phyloP scores from a whole-genome alignment of 352 stramenopile genomes.

The Phytopythium vexans region DNA sequence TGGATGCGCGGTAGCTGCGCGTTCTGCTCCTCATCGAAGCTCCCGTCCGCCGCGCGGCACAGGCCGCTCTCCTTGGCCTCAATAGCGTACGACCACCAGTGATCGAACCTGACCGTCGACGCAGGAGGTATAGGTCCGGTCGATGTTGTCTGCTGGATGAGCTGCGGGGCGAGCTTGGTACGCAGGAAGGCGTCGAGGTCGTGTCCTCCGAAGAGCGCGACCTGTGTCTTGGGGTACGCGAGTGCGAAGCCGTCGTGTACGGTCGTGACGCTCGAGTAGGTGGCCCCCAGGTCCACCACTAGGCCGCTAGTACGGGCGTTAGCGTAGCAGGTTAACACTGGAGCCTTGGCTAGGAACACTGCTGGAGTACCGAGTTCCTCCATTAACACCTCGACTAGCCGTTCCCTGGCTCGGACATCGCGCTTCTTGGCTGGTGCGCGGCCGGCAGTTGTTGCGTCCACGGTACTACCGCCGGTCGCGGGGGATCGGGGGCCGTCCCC shows the following conservation, averaged over 20 bases:
- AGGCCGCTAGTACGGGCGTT: conserved; percentile 78
- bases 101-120: conserved; percentile 8
- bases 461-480: background rate
- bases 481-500: conserved; percentile 1
- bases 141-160: conserved; percentile 9
- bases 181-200: conserved; percentile 67
- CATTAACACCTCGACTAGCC: conserved; percentile 82
- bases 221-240: conserved; percentile 55
- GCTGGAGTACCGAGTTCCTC: conserved; percentile 70
- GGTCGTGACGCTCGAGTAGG: conserved; percentile 71
- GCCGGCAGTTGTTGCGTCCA: conserved; percentile 7
- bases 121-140: background rate
- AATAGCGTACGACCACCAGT: conserved; percentile 53
- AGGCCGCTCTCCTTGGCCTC: conserved; percentile 77
- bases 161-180: conserved; percentile 44
- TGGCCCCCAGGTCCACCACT: conserved; percentile 78
- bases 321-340: conserved; percentile 79
- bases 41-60: conserved; percentile 64
- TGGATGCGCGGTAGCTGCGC: conserved; percentile 69
- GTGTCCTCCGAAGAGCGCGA: conserved; percentile 54
- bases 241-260: conserved; percentile 81
- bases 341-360: conserved; percentile 80
- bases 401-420: conserved; percentile 46
- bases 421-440: conserved; percentile 49
- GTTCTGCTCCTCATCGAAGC: conserved; percentile 74